Evolutionary conservation across 306 rosid genomes (phyloP), one percentile per base, ranked within the genome.

Genomic region (Malus sylvestris): DNA sequence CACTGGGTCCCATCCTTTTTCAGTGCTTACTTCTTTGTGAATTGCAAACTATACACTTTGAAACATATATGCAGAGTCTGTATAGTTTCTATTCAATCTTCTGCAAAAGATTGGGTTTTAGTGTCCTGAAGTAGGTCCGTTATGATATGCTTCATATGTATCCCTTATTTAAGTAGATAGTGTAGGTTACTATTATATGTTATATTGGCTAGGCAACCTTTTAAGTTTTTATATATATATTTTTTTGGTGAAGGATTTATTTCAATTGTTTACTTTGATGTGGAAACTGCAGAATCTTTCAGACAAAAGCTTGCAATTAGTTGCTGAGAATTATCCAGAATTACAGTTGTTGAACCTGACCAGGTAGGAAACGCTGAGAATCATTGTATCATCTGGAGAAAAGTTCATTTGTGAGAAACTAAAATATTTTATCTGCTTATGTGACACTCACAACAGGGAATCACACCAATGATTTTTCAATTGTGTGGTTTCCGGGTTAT

Each of bases 311-410:
- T 81, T 84, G 85, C 79, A 81, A 82, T 81, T 82, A 67, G 76
- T 93, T 83, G 94, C 96, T 6, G 89, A 86, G 44, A 81, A 80
- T 76, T 93, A 89, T 78, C 85, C 87, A 15, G 85, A 84, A 62
- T 75, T 93, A 29, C 84, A 86, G 84, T 76, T 85, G 35, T 62
- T 90, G 78, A 88, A 92, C 81, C 80, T 90, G 77, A 90, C 96
- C 30, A 91, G 97, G 97, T 91, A 86, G 58, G 59, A n/a, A 59
- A 35, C 57, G 68, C 74, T 14, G n/a, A 20, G 45, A 8, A 29
- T 29, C 8, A 29, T 6, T 20, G 6, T 20, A 30, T 42, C 19
- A 61, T 42, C 32, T 44, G 12, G 51, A 1, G 10, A 52, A 61
- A 74, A 42, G 44, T 6, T 74, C 14, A 73, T 20, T 38, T 73